phyloP scores from a whole-genome alignment of 1,284 basidiomycete genomes.

The Cerrena zonata region DNA sequence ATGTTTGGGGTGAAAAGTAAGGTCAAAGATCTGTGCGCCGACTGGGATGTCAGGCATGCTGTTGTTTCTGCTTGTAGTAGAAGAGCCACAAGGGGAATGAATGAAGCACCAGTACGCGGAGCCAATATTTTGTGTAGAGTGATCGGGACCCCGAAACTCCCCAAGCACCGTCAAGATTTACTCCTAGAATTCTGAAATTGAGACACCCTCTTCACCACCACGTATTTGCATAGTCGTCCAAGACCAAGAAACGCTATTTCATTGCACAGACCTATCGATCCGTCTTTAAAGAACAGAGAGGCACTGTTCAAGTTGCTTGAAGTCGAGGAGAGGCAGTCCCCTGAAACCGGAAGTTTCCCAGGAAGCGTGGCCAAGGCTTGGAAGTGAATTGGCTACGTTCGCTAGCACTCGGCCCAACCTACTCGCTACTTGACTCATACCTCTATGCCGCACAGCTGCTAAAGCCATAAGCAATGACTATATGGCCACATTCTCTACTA shows the following conservation, averaged over 20 bases:
- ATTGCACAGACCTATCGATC: too few relatives aligned
- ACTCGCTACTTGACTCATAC: not conserved
- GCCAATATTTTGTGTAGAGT: not conserved
- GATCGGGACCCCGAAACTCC: not conserved
- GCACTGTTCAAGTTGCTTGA: too few relatives aligned
- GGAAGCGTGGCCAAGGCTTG: not conserved
- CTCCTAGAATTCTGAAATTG: not conserved
- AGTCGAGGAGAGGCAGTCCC: not conserved
- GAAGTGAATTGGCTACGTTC: not conserved
- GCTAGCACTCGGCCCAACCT: too few relatives aligned
- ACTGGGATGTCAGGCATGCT: slow-evolving; percentile 68
- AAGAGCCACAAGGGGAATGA: not conserved
- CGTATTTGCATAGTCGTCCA: too few relatives aligned
- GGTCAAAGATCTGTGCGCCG: slow-evolving; percentile 81
- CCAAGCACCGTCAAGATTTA: not conserved
- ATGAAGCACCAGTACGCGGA: not conserved
- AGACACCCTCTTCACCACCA: too few relatives aligned
- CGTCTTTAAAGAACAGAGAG: too few relatives aligned
- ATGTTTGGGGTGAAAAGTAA: slow-evolving; percentile 75
- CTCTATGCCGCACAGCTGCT: not conserved
- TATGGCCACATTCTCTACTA: slow-evolving; percentile 17
- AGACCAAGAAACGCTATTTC: too few relatives aligned
- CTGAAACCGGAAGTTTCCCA: not conserved
- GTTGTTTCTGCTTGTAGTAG: not conserved
- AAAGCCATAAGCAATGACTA: slow-evolving; percentile 22